phyloP scores from a whole-genome alignment of 2,329 filamentous ascomycete species.

The Colletotrichum tropicicola region DNA sequence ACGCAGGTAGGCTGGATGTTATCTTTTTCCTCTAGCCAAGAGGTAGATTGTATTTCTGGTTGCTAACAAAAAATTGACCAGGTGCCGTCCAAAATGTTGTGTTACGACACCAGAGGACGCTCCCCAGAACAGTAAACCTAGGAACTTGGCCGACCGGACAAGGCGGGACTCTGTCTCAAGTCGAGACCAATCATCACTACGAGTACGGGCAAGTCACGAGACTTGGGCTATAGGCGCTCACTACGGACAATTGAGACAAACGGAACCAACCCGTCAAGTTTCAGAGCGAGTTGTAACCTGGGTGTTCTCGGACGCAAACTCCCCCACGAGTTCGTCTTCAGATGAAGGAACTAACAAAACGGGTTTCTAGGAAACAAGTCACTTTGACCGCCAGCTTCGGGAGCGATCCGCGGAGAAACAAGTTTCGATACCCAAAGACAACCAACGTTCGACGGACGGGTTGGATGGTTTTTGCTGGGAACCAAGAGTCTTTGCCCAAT shows the following conservation, averaged over 20 bases:
- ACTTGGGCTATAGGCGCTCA: not conserved
- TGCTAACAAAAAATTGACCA: too few species aligned
- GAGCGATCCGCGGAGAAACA: not conserved
- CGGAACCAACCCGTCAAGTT: not conserved
- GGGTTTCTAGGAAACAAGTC: not conserved
- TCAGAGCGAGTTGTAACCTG: not conserved
- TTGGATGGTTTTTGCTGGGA: not conserved
- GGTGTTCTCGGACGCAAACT: not conserved
- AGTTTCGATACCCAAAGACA: not conserved
- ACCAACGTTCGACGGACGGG: not conserved
- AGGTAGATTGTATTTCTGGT: too few species aligned
- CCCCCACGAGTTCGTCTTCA: conserved; percentile 6
- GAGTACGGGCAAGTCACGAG: not conserved
- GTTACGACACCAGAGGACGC: too few species aligned
- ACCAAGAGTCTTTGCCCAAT: not conserved
- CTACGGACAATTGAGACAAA: not conserved
- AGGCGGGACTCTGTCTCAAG: too few species aligned
- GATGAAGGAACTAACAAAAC: not conserved
- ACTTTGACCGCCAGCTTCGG: not conserved
- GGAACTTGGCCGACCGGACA: too few species aligned
- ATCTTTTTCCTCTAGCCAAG: too few species aligned
- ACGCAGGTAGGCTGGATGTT: too few species aligned
- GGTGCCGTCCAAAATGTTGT: too few species aligned
- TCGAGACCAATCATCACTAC: too few species aligned
- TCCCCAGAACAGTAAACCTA: too few species aligned